Percentiles rank a stretch among this genome's conserved stretches.
These are phyloP conservation scores for Rostrohypoxylon terebratum DNA, from an alignment of 495 filamentous ascomycete species.

Conservation along the genomic window DNA sequence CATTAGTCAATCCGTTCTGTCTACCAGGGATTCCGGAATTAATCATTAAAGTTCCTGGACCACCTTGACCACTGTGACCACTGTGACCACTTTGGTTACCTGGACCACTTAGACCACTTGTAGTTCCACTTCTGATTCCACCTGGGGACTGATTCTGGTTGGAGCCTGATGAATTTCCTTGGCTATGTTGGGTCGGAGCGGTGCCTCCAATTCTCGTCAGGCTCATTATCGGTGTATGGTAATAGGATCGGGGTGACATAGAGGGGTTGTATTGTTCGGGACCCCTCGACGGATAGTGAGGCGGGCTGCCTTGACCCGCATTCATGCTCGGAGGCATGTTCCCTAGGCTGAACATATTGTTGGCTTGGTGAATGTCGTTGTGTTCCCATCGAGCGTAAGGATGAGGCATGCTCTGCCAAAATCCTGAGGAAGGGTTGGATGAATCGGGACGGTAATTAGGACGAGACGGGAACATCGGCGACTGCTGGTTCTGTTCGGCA, in stretches of 20 bases:
- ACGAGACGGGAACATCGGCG: slow-evolving; percentile 27
- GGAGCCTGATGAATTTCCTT: slow-evolving; percentile 31
- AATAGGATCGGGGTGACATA: not conserved
- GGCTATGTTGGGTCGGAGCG: slow-evolving; percentile 41
- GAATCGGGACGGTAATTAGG: slow-evolving; percentile 35
- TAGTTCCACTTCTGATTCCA: slow-evolving; percentile 12
- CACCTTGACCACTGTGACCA: slow-evolving; percentile 2
- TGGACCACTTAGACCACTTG: not conserved
- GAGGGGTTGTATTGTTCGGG: slow-evolving; percentile 24
- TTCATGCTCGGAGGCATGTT: slow-evolving; percentile 16
- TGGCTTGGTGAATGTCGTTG: slow-evolving; percentile 14
- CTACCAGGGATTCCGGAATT: not conserved
- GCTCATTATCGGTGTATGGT: slow-evolving; percentile 35
- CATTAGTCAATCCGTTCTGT: not conserved
- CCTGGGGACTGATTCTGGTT: slow-evolving; percentile 29
- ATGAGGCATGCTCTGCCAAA: slow-evolving; percentile 31
- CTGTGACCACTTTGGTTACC: not conserved
- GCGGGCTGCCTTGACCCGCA: slow-evolving; percentile 33
- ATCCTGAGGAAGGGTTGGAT: slow-evolving; percentile 24
- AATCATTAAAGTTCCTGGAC: not conserved
- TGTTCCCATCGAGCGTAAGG: slow-evolving; percentile 31
- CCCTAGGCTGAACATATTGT: slow-evolving; percentile 10
- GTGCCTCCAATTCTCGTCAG: slow-evolving; percentile 43
- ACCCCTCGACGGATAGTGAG: slow-evolving; percentile 17
- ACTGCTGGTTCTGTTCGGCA: slow-evolving; percentile 40